These are phyloP conservation scores for Leptomonas seymouri DNA, from an alignment of 208 protist species.

Conservation along the genomic window DNA sequence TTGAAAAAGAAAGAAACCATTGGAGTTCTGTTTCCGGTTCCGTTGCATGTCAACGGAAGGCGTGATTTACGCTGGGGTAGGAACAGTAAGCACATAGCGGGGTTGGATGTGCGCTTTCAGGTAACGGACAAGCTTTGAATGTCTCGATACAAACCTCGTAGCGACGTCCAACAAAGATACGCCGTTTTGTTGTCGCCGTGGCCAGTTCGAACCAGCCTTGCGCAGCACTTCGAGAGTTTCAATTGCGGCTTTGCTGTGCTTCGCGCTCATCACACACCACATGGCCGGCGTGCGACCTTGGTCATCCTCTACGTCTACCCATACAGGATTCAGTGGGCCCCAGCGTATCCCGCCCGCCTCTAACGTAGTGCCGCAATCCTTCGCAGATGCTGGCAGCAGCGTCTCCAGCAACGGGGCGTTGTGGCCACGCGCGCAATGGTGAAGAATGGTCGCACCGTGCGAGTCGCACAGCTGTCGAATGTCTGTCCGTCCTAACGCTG, in stretches of 20 bases:
- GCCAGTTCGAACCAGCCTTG: slow-evolving; percentile 51
- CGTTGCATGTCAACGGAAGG: neutral
- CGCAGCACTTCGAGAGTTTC: slow-evolving; percentile 42
- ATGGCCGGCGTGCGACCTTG: slow-evolving; percentile 46
- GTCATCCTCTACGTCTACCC: slow-evolving; percentile 52
- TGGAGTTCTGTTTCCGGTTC: neutral
- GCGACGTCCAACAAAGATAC: slow-evolving; percentile 35
- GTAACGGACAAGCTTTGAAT: slow-evolving; percentile 32
- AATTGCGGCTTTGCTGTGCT: slow-evolving; percentile 17
- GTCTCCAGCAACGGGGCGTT: slow-evolving; percentile 23
- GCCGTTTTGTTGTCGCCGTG: slow-evolving; percentile 25
- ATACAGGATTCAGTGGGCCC: slow-evolving; percentile 13
- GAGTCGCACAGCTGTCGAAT: slow-evolving; percentile 31
- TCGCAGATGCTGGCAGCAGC: slow-evolving; percentile 28
- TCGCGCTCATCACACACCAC: slow-evolving; percentile 49
- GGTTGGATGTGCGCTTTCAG: slow-evolving; percentile 8
- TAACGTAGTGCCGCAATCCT: neutral
- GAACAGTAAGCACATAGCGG: neutral
- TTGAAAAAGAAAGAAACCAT: slow-evolving; percentile 13
- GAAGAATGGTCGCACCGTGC: slow-evolving; percentile 47
- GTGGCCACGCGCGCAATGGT: slow-evolving; percentile 57
- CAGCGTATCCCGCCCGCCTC: neutral
- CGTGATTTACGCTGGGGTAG: neutral
- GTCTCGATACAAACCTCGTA: slow-evolving; percentile 15
- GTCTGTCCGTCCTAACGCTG: slow-evolving; percentile 18